Base-by-base conservation (phyloP, 2,329 filamentous ascomycete genomes). In the Aspergillus viridinutans region DNA sequence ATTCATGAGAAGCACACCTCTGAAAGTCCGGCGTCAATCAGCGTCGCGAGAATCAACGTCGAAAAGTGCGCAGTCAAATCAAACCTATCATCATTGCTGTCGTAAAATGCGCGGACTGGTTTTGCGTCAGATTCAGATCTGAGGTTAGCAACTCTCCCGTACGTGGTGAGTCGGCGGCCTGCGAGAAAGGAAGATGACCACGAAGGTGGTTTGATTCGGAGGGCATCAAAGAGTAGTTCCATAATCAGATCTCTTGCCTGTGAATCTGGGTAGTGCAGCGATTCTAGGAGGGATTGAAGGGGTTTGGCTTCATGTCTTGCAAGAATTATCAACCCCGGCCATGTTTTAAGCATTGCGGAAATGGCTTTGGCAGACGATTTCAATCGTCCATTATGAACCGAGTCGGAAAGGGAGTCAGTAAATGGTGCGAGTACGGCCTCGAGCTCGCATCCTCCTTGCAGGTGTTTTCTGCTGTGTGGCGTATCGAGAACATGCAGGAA, bases 161-260 rank as follows among this genome's bases (percentile, higher is more conserved):
- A 99, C 0, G 94, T 99, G 0, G 95, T 99, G 49, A 99, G 80
- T 58, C 95, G 83, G 62, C 94, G 85, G 7, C 94, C 95, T 38
- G 95, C 94, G 49, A 99, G 83, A 71, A 96, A 99, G 0, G 93
- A 95, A 0, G 91, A 92, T 7, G 94, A 95, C 94, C 94, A 99
- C 8, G 92, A 87, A 47, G 94, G 86, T 57, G 92, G 88, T 65
- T 97, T 97, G 69, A 99, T 97, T 38, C 93, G 86, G 52, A 99
- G 76, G 21, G 87, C 82, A 65, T 88, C 85, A 65, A 95, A 97
- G 20, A 99, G 76, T 12, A 99, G 79, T 71, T 99, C 94, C 59
- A 99, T 81, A 20, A 97, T 86, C 0, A 92, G 88, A 68, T 96
- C 92, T 50, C 85, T 77, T 8, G 84, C 80, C 57, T 80, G 74